Percentiles rank a stretch among this genome's conserved stretches.
These are phyloP conservation scores for Kwoniella heveanensis DNA, from an alignment of 768 basidiomycete genomes.

Conservation along the genomic window DNA sequence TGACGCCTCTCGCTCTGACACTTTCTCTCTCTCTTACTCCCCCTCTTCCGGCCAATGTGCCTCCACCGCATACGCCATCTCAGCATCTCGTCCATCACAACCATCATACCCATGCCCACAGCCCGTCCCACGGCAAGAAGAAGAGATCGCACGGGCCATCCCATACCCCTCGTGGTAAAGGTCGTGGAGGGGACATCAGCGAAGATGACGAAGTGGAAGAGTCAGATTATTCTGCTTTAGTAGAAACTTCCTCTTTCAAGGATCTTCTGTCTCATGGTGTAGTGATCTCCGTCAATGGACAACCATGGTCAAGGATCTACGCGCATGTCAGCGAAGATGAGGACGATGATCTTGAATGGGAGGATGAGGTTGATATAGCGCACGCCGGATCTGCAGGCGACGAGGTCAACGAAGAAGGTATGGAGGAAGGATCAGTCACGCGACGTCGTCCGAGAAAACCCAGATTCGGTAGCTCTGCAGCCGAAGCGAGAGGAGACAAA, in stretches of 20 bases:
- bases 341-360: slow-evolving; percentile 23
- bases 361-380: slow-evolving; percentile 14
- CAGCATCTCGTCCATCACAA: slow-evolving; percentile 19
- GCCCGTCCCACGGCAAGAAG: slow-evolving; percentile 12
- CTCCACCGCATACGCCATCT: slow-evolving; percentile 13
- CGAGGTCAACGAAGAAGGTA: slow-evolving; percentile 27
- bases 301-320: slow-evolving; percentile 54
- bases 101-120: slow-evolving; percentile 26
- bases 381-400: slow-evolving; percentile 15
- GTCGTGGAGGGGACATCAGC: neutral
- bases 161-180: slow-evolving; percentile 9
- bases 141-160: slow-evolving; percentile 8
- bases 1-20: slow-evolving; percentile 54
- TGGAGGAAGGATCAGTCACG: slow-evolving; percentile 32
- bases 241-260: slow-evolving; percentile 40
- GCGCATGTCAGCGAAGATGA: slow-evolving; percentile 50
- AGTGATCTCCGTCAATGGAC: slow-evolving; percentile 54
- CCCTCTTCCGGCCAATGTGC: slow-evolving; percentile 8
- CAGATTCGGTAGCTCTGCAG: slow-evolving; percentile 33
- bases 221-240: slow-evolving; percentile 15
- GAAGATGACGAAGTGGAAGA: slow-evolving; percentile 17
- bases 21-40: slow-evolving; percentile 51
- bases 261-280: slow-evolving; percentile 54
- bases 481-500: slow-evolving; percentile 14
- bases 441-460: slow-evolving; percentile 39